A percentile compares a stretch with the other conserved stretches of the same genome.
Evolutionary conservation across 2,329 filamentous ascomycete genomes (phyloP).

Genomic region (Aspergillus flavus): DNA sequence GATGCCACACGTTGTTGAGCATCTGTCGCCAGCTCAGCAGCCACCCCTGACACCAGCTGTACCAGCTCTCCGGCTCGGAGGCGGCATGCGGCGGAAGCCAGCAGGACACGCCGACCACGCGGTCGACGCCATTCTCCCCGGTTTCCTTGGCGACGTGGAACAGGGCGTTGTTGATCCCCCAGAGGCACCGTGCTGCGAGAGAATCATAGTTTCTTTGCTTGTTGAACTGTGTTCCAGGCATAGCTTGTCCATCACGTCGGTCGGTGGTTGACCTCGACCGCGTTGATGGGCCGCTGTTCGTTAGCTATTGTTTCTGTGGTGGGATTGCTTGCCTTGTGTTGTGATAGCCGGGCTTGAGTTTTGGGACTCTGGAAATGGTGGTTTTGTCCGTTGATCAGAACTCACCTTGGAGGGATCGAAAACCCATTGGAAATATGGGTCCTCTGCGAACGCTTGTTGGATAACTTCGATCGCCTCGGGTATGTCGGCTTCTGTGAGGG

Average conservation of each 20-base stretch:
- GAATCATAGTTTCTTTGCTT: constrained; percentile 63
- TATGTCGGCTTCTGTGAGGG: constrained; percentile 62
- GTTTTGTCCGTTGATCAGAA: constrained; percentile 5
- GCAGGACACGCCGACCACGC: constrained; percentile 72
- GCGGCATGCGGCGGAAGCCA: constrained; percentile 65
- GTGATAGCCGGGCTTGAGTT: neutral
- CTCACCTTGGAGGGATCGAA: constrained; percentile 61
- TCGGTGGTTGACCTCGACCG: constrained; percentile 15
- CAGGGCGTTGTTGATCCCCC: constrained; percentile 73
- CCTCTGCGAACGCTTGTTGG: constrained; percentile 66
- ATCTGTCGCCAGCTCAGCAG: constrained; percentile 65
- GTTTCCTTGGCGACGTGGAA: constrained; percentile 71
- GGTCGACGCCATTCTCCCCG: constrained; percentile 23
- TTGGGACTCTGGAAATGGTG: neutral
- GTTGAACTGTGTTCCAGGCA: constrained; percentile 53
- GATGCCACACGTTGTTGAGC: constrained; percentile 65
- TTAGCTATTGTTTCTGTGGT: constrained; percentile 19
- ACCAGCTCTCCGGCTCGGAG: constrained; percentile 60
- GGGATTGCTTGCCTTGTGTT: neutral
- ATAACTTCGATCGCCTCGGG: constrained; percentile 66
- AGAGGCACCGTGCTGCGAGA: constrained; percentile 66
- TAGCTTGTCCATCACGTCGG: neutral
- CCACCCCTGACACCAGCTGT: constrained; percentile 65
- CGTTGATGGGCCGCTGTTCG: constrained; percentile 18
- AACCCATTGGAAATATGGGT: constrained; percentile 70